phyloP scores from a whole-genome alignment of 1,139 yeast species.

The Meyerozyma carpophila region DNA sequence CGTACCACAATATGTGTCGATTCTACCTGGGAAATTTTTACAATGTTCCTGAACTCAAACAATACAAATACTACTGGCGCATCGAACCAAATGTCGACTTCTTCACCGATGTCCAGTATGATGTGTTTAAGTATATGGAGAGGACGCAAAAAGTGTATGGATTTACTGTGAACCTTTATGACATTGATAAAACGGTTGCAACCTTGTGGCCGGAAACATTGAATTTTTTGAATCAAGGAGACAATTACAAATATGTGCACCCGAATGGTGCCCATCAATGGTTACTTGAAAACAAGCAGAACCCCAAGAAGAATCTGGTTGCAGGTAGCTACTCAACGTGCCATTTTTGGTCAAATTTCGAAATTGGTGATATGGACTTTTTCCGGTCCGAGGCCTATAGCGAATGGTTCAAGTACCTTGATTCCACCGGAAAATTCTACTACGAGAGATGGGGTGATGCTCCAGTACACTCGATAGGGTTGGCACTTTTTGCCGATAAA shows the following conservation, averaged over 20 bases:
- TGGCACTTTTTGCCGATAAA: constrained; percentile 69
- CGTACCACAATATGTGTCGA: constrained; percentile 79
- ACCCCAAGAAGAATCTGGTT: constrained; percentile 46
- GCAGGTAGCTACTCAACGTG: constrained; percentile 77
- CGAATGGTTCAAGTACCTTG: constrained; percentile 60
- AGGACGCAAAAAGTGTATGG: constrained; percentile 63
- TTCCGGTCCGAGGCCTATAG: constrained; percentile 62
- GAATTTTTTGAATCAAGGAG: constrained; percentile 49
- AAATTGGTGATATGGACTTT: constrained; percentile 77
- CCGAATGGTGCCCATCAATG: constrained; percentile 60
- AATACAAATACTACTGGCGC: constrained; percentile 67
- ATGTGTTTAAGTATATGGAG: constrained; percentile 70
- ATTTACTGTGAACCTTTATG: constrained; percentile 62
- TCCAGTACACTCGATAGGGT: constrained; percentile 75
- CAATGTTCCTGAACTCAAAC: constrained; percentile 53
- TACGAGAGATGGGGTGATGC: constrained; percentile 95
- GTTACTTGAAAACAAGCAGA: constrained; percentile 61
- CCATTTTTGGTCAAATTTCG: constrained; percentile 87
- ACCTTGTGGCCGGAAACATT: constrained; percentile 69
- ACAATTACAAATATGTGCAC: constrained; percentile 57
- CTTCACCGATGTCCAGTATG: constrained; percentile 65
- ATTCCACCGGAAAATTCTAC: constrained; percentile 70
- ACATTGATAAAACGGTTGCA: constrained; percentile 56
- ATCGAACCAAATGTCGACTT: constrained; percentile 72
- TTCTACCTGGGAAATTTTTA: constrained; percentile 62